These are phyloP conservation scores for Escallonia rubra DNA, from an alignment of 129 eudicot genomes.

Conservation along the genomic window DNA sequence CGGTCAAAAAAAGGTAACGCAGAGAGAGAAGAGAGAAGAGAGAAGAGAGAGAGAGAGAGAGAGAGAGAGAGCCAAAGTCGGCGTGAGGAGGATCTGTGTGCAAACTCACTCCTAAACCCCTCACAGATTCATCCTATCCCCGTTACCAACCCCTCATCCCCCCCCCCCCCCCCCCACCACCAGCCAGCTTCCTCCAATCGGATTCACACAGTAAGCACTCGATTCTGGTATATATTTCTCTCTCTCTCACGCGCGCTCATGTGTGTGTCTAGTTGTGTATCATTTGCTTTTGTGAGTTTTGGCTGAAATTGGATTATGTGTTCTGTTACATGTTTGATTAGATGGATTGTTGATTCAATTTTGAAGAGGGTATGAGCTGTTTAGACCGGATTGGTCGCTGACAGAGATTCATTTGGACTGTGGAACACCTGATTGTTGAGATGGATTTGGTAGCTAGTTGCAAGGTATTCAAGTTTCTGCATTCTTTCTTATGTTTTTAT, in stretches of 20 bases:
- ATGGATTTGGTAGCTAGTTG: constrained; percentile 82
- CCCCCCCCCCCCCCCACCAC: no score
- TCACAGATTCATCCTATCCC: no score
- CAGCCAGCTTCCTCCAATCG: no score
- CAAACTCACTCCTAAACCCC: no score
- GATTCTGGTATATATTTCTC: no score
- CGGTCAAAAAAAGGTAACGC: constrained; percentile 18
- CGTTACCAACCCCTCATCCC: no score
- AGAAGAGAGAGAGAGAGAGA: constrained; percentile 6
- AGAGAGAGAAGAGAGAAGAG: background rate
- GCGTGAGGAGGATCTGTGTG: constrained; percentile 1
- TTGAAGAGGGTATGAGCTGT: constrained; percentile 21
- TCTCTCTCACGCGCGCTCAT: background rate
- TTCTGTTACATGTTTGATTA: constrained; percentile 7
- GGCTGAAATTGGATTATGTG: background rate
- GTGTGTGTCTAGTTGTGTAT: background rate
- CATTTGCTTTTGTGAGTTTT: background rate
- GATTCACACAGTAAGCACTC: no score
- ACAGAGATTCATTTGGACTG: constrained; percentile 3
- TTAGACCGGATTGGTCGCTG: constrained; percentile 24
- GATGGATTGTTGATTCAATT: constrained; percentile 21
- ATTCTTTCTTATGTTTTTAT: background rate
- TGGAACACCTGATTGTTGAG: constrained; percentile 7
- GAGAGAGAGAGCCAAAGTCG: constrained; percentile 27
- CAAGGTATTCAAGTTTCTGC: constrained; percentile 44